Evolutionary conservation across 306 rosid species (phyloP).

Genomic region (Rubus idaeus): DNA sequence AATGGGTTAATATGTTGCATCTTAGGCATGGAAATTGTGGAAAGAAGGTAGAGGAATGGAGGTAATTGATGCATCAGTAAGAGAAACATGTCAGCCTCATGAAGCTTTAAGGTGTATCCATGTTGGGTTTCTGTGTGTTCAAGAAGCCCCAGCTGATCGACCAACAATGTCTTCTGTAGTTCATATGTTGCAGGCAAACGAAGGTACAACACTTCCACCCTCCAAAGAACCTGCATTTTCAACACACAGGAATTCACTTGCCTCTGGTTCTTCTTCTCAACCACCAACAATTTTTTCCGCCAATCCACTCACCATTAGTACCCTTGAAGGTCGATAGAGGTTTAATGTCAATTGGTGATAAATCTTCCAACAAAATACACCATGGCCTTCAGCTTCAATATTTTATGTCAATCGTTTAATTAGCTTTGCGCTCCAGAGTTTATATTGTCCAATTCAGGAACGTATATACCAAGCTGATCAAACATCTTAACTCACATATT

Average conservation of each 20-base stretch:
- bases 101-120: conserved; percentile 19
- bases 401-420: too few species aligned
- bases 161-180: conserved; percentile 22
- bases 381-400: too few species aligned
- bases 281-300: neutral
- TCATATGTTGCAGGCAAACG: conserved; percentile 9
- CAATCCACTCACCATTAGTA: neutral
- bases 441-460: too few species aligned
- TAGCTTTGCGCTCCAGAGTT: too few species aligned
- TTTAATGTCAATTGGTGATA: neutral
- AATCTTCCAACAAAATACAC: too few species aligned
- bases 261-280: neutral
- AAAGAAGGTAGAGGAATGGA: conserved; percentile 33
- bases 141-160: conserved; percentile 18
- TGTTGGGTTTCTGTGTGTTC: conserved; percentile 22
- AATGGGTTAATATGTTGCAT: neutral
- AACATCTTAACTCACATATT: too few species aligned
- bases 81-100: neutral
- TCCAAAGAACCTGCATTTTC: conserved; percentile 19
- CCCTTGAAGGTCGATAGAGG: neutral
- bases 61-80: neutral
- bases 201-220: conserved; percentile 16
- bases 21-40: conserved; percentile 25
- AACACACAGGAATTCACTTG: neutral
- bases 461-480: too few species aligned